Conservation (phyloP, 192 early-diverging fungal genomes). For the Phlyctochytrium bullatum region DNA sequence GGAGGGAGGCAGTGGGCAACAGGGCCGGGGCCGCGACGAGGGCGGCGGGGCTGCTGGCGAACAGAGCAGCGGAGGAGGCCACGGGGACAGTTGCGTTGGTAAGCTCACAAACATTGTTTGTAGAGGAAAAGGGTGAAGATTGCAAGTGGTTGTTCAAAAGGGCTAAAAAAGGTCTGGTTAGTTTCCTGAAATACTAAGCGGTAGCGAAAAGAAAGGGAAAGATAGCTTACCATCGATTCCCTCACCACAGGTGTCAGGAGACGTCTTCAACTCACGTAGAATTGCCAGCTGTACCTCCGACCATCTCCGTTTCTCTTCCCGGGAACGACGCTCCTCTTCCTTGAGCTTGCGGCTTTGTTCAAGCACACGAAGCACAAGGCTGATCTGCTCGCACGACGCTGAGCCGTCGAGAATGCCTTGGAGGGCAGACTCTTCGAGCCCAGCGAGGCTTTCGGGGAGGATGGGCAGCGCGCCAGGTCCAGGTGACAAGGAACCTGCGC, state of each 20-base stretch:
- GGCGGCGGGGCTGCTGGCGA: background rate
- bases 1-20: background rate
- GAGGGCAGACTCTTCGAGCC: background rate
- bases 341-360: background rate
- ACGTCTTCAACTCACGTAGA: background rate
- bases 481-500: too few species aligned
- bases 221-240: background rate
- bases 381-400: background rate
- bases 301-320: background rate
- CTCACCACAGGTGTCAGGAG: slow-evolving; percentile 1
- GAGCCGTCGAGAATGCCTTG: background rate
- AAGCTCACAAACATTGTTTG: background rate
- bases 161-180: too few species aligned
- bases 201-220: background rate
- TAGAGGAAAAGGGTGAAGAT: background rate
- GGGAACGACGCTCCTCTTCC: background rate
- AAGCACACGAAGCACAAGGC: background rate
- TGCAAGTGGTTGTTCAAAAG: slow-evolving; percentile 3
- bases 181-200: too few species aligned
- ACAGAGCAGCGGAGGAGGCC: background rate
- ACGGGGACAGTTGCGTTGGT: background rate
- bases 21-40: background rate
- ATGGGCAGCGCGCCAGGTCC: background rate
- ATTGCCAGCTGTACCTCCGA: slow-evolving; percentile 3
- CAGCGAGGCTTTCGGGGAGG: background rate